Evolutionary conservation across 371 early-diverging fungal genomes (phyloP), one percentile per base, ranked within the genome.

Genomic region (Capillidium rhysosporum): DNA sequence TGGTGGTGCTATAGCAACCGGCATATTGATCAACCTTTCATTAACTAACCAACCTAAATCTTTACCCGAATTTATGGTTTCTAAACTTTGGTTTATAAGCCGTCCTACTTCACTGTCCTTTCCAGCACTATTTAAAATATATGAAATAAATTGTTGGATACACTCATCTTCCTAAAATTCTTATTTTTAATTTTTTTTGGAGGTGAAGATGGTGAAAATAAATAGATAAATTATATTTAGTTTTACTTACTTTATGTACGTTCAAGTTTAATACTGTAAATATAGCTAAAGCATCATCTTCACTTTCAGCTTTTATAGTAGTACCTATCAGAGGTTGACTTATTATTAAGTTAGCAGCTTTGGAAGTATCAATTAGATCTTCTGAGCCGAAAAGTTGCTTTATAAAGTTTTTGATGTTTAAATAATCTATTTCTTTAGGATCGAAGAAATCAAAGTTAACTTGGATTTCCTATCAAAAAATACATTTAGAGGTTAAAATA

Each of bases 401-500:
- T 12, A 94, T 57, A 8, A 97, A 72, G 26, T 79, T 77, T 64
- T 95, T 95, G 54, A 93, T 66, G 10, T 90, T 85, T 59, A 92
- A 93, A 59, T 80, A 97, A 68, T 97, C 98, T 21, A 76, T 73
- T 46, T 78, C 75, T 54, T 80, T 76, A 18, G 88, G 85, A 53
- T 87, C 87, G 67, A 82, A 89, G 63, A 95, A 97, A 61, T 93
- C 95, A 62, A 95, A 94, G 58, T 92, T 91, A 12, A 95, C 89
- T 56, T 93, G 77, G 26, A 96, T 41, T 34, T 51, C 51, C 23
- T 34, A 34, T 34, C 4, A 12, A 7, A 7, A 12, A 12, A 4
- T 12, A 7, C 12, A 12, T 34, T 34, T 34, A 34, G 12, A 7
- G 12, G 4, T 34, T 34, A 12, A 7, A 34, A 7, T 12, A 12